Evolutionary conservation across 139 green algal genomes (phyloP), one percentile per base, ranked within the genome.

Genomic region (Zygnema cylindricum): DNA sequence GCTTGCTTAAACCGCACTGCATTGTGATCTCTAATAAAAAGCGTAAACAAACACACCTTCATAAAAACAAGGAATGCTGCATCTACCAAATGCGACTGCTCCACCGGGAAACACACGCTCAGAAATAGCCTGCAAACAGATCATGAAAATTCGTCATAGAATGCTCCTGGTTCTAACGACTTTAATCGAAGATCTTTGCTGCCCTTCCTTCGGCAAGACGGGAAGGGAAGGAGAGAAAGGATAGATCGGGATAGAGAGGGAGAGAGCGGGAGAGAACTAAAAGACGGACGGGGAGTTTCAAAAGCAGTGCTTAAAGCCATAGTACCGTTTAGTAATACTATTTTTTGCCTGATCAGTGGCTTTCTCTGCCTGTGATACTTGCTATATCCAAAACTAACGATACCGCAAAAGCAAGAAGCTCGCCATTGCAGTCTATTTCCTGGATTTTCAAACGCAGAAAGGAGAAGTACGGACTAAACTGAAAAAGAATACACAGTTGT

Each of bases 31-130:
- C n/a, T n/a, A n/a, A n/a, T n/a, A n/a, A n/a, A n/a, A n/a, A n/a
- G n/a, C n/a, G n/a, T n/a, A n/a, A n/a, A n/a, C 16, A 63, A 16
- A 63, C 49, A 63, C 55, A 43, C 76, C 86, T 90, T 90, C 22
- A 39, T 69, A 57, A 33, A 69, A 69, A 3, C 30, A 43, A 3
- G 86, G 85, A 57, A 91, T 35, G 86, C 85, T 55, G 2, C 85
- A 54, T 39, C 25, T 89, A 2, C 86, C 86, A 86, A 91, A 91
- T 7, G 32, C 38, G 36, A 90, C 86, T 35, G 77, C 86, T 25
- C 86, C 86, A 32, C 86, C 86, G 2, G 86, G 86, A 86, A 90
- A 90, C 30, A 90, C 86, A 69, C 85, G 2, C 23, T 90, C 86
- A 1, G 69, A 42, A 33, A 90, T 92, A 23, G 86, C 86, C 77